A percentile compares a stretch with the other conserved stretches of the same genome.
Evolutionary conservation across 164 flowering plant species (phyloP).

Genomic region (Chloranthus sessilifolius): DNA sequence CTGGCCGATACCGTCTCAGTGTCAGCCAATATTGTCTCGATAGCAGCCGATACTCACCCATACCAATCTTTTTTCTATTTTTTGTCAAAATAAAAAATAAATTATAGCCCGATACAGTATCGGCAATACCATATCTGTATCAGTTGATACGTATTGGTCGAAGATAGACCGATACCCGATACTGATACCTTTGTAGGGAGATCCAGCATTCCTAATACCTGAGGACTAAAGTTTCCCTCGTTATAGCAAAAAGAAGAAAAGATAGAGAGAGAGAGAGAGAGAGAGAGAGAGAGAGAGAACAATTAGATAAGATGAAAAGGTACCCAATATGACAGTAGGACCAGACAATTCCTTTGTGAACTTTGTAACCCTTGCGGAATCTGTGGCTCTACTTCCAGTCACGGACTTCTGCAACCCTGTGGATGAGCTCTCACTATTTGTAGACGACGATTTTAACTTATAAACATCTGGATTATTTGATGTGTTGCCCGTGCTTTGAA

Average conservation of each 20-base stretch:
- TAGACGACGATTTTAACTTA: slow-evolving; percentile 35
- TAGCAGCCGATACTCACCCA: too few species aligned
- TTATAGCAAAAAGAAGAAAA: background rate
- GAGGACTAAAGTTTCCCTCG: too few species aligned
- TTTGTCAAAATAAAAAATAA: too few species aligned
- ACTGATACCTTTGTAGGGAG: too few species aligned
- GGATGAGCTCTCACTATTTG: slow-evolving; percentile 34
- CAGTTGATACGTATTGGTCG: too few species aligned
- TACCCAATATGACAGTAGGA: slow-evolving; percentile 73
- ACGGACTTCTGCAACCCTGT: slow-evolving; percentile 43
- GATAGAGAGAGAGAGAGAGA: background rate
- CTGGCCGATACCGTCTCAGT: too few species aligned
- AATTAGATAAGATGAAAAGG: background rate
- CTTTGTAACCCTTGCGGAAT: slow-evolving; percentile 84
- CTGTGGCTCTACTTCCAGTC: slow-evolving; percentile 79
- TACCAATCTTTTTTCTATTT: too few species aligned
- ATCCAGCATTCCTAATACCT: too few species aligned
- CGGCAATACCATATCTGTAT: too few species aligned
- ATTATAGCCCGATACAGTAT: too few species aligned
- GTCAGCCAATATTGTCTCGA: too few species aligned
- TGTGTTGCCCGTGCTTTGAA: slow-evolving; percentile 27
- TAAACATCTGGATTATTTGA: slow-evolving; percentile 18
- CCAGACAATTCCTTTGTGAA: slow-evolving; percentile 77
- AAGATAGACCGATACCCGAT: too few species aligned
- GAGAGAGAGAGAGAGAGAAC: background rate